Evolutionary conservation across 192 early-diverging fungal genomes (phyloP).

Genomic region (Coemansia biformis): DNA sequence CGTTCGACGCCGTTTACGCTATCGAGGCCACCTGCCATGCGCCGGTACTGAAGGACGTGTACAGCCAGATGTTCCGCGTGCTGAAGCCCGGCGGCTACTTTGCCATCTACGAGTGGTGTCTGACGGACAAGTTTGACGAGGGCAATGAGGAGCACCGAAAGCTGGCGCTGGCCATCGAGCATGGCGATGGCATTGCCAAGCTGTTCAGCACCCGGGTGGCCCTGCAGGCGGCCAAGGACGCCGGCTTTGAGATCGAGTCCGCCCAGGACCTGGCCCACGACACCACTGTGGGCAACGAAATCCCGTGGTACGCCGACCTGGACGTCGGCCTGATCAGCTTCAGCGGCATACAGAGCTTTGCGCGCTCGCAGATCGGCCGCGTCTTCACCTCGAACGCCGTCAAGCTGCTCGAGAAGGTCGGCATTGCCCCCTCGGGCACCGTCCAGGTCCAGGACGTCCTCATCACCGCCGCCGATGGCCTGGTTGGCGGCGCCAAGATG

Average conservation of each 20-base stretch:
- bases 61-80: slow-evolving; percentile 83
- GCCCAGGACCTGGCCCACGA: slow-evolving; percentile 61
- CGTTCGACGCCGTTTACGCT: slow-evolving; percentile 89
- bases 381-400: slow-evolving; percentile 74
- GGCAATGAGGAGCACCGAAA: slow-evolving; percentile 63
- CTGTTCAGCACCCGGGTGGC: slow-evolving; percentile 70
- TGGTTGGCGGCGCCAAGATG: slow-evolving; percentile 73
- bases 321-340: slow-evolving; percentile 47
- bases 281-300: slow-evolving; percentile 55
- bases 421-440: slow-evolving; percentile 82
- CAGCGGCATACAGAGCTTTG: slow-evolving; percentile 44
- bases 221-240: slow-evolving; percentile 71
- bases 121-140: slow-evolving; percentile 84
- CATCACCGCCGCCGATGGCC: slow-evolving; percentile 71
- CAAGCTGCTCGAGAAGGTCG: slow-evolving; percentile 70
- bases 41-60: slow-evolving; percentile 75
- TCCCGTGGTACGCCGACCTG: slow-evolving; percentile 81
- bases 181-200: slow-evolving; percentile 88
- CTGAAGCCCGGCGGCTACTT: slow-evolving; percentile 89
- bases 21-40: slow-evolving; percentile 95
- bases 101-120: slow-evolving; percentile 94
- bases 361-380: slow-evolving; percentile 57
- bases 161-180: slow-evolving; percentile 80
- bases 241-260: slow-evolving; percentile 80
- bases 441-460: slow-evolving; percentile 77